These are phyloP conservation scores for Xanthoconium separans DNA, from an alignment of 1,284 basidiomycete genomes.

Conservation along the genomic window DNA sequence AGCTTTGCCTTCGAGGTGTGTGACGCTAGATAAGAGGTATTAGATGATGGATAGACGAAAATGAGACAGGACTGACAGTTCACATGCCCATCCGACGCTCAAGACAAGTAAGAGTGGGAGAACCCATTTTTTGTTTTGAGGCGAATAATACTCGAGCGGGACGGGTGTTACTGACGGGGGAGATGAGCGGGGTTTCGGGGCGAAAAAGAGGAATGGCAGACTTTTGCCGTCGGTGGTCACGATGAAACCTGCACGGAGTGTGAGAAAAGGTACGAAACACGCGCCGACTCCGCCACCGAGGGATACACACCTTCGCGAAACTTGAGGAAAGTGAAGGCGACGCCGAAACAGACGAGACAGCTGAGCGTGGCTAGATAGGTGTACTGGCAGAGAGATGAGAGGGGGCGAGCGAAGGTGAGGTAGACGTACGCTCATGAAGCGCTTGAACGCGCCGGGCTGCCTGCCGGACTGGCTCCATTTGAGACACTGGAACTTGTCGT, in stretches of 20 bases:
- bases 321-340: slow-evolving; percentile 60
- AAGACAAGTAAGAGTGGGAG: slow-evolving; percentile 67
- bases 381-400: slow-evolving; percentile 47
- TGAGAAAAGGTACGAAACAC: not conserved
- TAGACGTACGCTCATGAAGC: slow-evolving; percentile 70
- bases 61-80: slow-evolving; percentile 51
- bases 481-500: slow-evolving; percentile 70
- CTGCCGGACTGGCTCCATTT: slow-evolving; percentile 63
- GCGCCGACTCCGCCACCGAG: not conserved
- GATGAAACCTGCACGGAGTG: slow-evolving; percentile 40
- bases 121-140: slow-evolving; percentile 49
- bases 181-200: slow-evolving; percentile 11
- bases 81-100: slow-evolving; percentile 67
- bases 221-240: slow-evolving; percentile 36
- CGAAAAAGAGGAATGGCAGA: slow-evolving; percentile 28
- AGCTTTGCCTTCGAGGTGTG: slow-evolving; percentile 71
- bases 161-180: slow-evolving; percentile 48
- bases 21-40: slow-evolving; percentile 48
- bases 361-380: slow-evolving; percentile 68
- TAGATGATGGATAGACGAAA: not conserved
- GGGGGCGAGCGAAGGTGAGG: not conserved
- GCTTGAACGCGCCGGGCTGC: slow-evolving; percentile 75
- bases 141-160: slow-evolving; percentile 50
- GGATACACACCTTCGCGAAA: slow-evolving; percentile 59
- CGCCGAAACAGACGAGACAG: slow-evolving; percentile 58